Base-by-base conservation (phyloP, 495 filamentous ascomycete species). In the Bryoglossum gracile region DNA sequence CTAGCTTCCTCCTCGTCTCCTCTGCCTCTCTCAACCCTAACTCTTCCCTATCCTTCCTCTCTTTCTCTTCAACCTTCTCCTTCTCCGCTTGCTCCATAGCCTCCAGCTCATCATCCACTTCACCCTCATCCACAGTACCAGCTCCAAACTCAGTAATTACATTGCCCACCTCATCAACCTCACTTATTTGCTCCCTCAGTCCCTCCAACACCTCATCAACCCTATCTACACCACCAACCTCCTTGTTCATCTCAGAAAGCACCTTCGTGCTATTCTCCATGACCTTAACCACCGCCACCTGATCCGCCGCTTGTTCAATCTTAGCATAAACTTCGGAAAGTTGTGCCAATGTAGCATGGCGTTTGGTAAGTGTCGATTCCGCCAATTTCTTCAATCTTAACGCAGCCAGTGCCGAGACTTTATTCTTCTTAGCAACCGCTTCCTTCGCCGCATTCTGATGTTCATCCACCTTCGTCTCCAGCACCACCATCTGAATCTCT, bases 101-200 rank as follows among this genome's bases (percentile, higher is more conserved):
- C 56, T 86, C 82, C 22, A 96, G 72, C 70, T 95, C 92, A 34
- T 89, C 87, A 48, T 95, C 90, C 43, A 96, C 80, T 63, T 92
- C 90, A 14, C 58, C 69, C 62, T 95, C 92, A 60, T 95, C 89
- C 43, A 89, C 72, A 13, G 71, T 72, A 9, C 66, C 73, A 19
- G 57, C 68, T 11, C 62, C 67, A 3, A 62, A 68, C 57, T 89
- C 85, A 19, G 79, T 78, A 50, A 95, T 78, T 36, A 87, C 80
- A 52, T 70, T 75, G 41, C 82, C 80, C 19, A 97, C 76, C 66
- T 95, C 94, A 57, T 94, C 88, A 26, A 84, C 84, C 58, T 78
- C 81, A 33, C 66, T 73, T 79, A 90, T 94, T 69, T 95, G 81
- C 50, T 92, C 83, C 16, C 81, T 72, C 54, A 96, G 63, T 16